These are phyloP conservation scores for Mycena belliarum DNA, from an alignment of 768 basidiomycete species.

Conservation along the genomic window DNA sequence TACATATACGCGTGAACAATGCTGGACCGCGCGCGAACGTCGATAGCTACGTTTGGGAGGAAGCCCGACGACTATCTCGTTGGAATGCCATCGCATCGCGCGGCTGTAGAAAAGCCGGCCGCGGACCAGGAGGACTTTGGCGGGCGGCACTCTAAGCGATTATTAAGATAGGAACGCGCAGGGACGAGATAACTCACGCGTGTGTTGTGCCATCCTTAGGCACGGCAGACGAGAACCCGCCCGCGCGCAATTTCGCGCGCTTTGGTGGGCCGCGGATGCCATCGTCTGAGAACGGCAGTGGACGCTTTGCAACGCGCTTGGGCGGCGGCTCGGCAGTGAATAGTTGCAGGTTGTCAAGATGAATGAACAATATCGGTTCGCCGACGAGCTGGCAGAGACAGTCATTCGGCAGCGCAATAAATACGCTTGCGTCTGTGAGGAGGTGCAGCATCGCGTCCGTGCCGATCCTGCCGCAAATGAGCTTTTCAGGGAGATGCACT, in stretches of 20 bases:
- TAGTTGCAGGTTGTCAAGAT: slow-evolving; percentile 27
- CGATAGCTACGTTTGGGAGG: slow-evolving; percentile 62
- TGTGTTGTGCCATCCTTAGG: not conserved
- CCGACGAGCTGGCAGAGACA: slow-evolving; percentile 87
- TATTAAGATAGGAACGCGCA: not conserved
- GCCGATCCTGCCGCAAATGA: slow-evolving; percentile 57
- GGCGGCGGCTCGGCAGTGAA: slow-evolving; percentile 6
- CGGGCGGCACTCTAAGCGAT: slow-evolving; percentile 1
- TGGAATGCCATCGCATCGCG: slow-evolving; percentile 53
- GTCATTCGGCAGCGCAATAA: slow-evolving; percentile 76
- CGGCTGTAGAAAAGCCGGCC: slow-evolving; percentile 69
- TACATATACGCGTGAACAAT: not conserved
- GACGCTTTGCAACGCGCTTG: slow-evolving; percentile 12
- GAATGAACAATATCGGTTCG: slow-evolving; percentile 52
- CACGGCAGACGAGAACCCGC: not conserved
- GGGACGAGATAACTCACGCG: slow-evolving; percentile 1
- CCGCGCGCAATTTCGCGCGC: slow-evolving; percentile 30
- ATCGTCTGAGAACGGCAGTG: slow-evolving; percentile 8
- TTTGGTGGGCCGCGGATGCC: slow-evolving; percentile 26
- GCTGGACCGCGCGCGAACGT: not conserved
- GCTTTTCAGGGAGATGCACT: slow-evolving; percentile 39
- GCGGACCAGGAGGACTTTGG: slow-evolving; percentile 50
- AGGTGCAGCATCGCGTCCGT: slow-evolving; percentile 77
- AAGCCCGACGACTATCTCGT: slow-evolving; percentile 60
- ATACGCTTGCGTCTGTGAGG: slow-evolving; percentile 72